phyloP scores from a whole-genome alignment of 345 rosid species.

The Schrenkiella parvula region DNA sequence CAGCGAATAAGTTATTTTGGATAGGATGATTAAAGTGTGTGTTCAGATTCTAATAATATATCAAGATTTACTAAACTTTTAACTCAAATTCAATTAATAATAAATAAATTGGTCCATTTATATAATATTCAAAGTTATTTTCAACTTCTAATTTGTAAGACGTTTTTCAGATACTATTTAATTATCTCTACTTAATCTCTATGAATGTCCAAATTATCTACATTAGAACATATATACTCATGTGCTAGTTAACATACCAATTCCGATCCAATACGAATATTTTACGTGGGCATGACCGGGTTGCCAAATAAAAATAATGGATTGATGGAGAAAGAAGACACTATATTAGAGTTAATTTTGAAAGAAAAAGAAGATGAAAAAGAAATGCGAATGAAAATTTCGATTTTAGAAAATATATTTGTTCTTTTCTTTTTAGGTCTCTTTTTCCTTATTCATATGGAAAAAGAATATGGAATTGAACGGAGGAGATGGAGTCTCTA shows the following conservation, averaged over 20 bases:
- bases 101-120: too few relatives aligned
- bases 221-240: not conserved
- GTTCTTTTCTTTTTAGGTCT: not conserved
- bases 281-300: slow-evolving; percentile 14
- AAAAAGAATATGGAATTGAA: slow-evolving; percentile 23
- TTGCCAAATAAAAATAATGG: slow-evolving; percentile 16
- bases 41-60: too few relatives aligned
- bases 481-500: slow-evolving; percentile 20
- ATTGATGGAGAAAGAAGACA: slow-evolving; percentile 22
- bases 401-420: not conserved
- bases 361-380: not conserved
- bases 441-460: slow-evolving; percentile 3
- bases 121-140: too few relatives aligned
- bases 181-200: too few relatives aligned
- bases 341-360: not conserved
- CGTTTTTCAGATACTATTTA: too few relatives aligned
- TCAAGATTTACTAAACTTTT: too few relatives aligned
- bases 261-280: slow-evolving; percentile 18
- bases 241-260: not conserved
- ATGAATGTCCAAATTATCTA: not conserved
- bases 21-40: too few relatives aligned
- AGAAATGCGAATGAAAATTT: slow-evolving; percentile 5
- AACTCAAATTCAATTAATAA: too few relatives aligned
- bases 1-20: too few relatives aligned
- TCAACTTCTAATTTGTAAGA: too few relatives aligned